These are phyloP conservation scores for Cryptococcus sp. DNA, from an alignment of 1,284 basidiomycete genomes.

Conservation along the genomic window DNA sequence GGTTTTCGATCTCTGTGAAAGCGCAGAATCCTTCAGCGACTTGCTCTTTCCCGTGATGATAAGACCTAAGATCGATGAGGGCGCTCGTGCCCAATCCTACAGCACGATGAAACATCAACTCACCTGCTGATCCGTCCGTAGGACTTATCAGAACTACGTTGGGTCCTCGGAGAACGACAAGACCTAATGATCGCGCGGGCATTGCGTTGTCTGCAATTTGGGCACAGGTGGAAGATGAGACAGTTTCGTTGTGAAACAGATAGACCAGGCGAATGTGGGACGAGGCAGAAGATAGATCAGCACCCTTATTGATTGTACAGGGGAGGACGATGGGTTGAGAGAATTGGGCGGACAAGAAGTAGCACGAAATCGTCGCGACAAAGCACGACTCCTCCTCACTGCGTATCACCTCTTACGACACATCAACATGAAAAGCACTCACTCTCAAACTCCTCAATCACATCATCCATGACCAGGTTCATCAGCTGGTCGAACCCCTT, in stretches of 20 bases:
- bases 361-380: too few relatives aligned
- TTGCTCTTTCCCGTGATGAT: too few relatives aligned
- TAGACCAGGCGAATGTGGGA: too few relatives aligned
- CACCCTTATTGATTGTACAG: too few relatives aligned
- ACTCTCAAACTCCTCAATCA: slow-evolving; percentile 54
- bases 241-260: slow-evolving; percentile 3
- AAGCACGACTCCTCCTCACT: too few relatives aligned
- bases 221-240: neutral
- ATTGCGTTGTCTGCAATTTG: slow-evolving; percentile 61
- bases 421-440: slow-evolving; percentile 20
- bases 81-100: neutral
- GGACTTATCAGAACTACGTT: slow-evolving; percentile 90
- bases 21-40: neutral
- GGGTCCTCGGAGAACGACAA: slow-evolving; percentile 86
- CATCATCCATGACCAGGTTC: slow-evolving; percentile 70
- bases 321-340: too few relatives aligned
- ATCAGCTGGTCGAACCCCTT: slow-evolving; percentile 97
- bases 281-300: too few relatives aligned
- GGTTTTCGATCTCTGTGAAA: slow-evolving; percentile 51
- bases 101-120: slow-evolving; percentile 13
- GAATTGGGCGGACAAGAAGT: too few relatives aligned
- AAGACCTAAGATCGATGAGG: too few relatives aligned
- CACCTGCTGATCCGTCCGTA: slow-evolving; percentile 78
- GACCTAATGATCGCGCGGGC: slow-evolving; percentile 69
- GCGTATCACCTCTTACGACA: too few relatives aligned